Base-by-base conservation (phyloP, 129 eudicot species). In the Apium graveolens region DNA sequence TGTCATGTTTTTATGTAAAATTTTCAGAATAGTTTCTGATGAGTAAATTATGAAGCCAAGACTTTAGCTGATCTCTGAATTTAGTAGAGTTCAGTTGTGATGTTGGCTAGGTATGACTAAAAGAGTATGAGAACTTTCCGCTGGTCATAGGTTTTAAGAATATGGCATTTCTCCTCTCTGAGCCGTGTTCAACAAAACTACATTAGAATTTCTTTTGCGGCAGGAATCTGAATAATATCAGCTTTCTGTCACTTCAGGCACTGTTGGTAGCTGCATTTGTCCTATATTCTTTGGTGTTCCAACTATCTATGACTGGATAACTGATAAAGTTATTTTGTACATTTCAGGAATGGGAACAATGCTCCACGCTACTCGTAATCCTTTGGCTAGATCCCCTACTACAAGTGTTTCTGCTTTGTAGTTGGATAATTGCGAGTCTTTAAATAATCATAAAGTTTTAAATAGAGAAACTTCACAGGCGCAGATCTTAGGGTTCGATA, bases 261-360 rank as follows among this genome's bases (percentile, higher is more conserved):
- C 45, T 42, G 37, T n/a, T 27, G 20, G 6, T 27, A 44, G 60
- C 77, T 74, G 39, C 60, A 74, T 29, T 7, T 74, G 57, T 74
- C 17, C 57, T 74, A 38, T 42, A 3, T 14, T 27, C 10, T 39
- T 5, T 46, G 20, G 38, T 43, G 2, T 73, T 20, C 11, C 0
- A 44, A 20, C 20, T 26, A 39, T 20, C 11, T 74, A 12, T 27
- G 34, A 74, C 46, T 41, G 81, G 77, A 83, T 83, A 27, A 70
- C 57, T 74, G 78, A 86, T 79, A 82, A 83, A 75, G 74, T 63
- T 72, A 45, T 57, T 73, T 63, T 65, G 29, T 49, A 76, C 81
- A 57, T 80, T 85, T 75, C 78, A 89, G 97, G 80, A 80, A 89
- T 89, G 92, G 83, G 85, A 87, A 87, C 81, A 60, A 74, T 84